Base-by-base conservation (phyloP, 306 rosid species). In the Rosa persica region DNA sequence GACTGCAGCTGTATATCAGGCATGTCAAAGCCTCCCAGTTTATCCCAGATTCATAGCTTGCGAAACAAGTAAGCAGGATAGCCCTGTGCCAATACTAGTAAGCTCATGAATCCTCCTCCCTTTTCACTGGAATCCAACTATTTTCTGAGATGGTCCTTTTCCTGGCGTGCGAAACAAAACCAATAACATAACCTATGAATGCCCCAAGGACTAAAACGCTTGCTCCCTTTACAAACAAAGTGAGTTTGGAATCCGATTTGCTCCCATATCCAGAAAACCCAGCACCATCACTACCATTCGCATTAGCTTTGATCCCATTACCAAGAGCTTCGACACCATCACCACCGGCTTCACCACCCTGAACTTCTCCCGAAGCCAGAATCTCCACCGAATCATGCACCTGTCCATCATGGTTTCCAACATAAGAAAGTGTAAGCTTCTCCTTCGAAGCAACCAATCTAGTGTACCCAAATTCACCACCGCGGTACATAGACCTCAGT, bases 401-500 rank as follows among this genome's bases (percentile, higher is more conserved):
- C 80, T 82, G 67, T 19, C 98, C 95, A 12, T 93, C 98, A 48
- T 93, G 97, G 81, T 93, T 93, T 81, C 98, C 97, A 0, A 72
- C 87, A 16, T 86, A 91, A 47, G 92, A 88, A 82, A 93, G 78
- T 69, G 82, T 79, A 46, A 89, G 95, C 84, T 89, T 91, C 78
- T 87, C 74, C 79, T 82, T 87, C 15, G 91, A 82, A 64, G 95
- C 93, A 76, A 91, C 90, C 85, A 95, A 80, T 79, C 92, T 85
- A 25, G 97, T 91, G 81, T 95, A 95, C 58, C 99, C 97, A 44
- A 95, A 95, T 86, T 91, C 98, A 8, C 97, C 94, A 20, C 91
- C 96, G 4, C 98, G 97, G 76, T 89, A 95, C 78, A 91, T 69
- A 47, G 98, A 95, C 54, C 70, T 70, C 71, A 70, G 61, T 0